Evolutionary conservation across 257 asterid genomes (phyloP).

Genomic region (Fraxinus americana): DNA sequence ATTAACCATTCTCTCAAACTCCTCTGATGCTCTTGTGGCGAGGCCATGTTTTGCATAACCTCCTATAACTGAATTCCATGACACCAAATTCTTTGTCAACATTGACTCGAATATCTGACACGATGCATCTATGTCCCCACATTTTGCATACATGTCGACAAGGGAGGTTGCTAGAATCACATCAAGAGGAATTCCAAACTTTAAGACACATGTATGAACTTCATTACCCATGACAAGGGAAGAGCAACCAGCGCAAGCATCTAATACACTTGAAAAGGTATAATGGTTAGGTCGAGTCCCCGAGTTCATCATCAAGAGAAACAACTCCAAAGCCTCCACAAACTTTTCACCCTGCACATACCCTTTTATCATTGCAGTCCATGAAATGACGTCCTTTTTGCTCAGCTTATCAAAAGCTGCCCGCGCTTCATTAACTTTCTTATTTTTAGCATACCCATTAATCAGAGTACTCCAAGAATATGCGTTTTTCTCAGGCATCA

Average conservation of each 20-base stretch:
- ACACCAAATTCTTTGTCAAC: conserved; percentile 52
- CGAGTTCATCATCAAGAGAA: conserved; percentile 51
- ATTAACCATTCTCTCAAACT: conserved; percentile 53
- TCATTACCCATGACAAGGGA: conserved; percentile 66
- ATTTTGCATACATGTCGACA: conserved; percentile 77
- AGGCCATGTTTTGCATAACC: conserved; percentile 74
- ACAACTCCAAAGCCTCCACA: conserved; percentile 53
- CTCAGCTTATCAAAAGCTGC: conserved; percentile 36
- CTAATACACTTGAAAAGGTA: conserved; percentile 60
- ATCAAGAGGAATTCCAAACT: conserved; percentile 58
- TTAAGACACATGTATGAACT: conserved; percentile 53
- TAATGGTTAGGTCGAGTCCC: conserved; percentile 65
- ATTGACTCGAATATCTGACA: conserved; percentile 47
- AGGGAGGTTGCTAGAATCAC: conserved; percentile 63
- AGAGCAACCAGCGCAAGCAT: conserved; percentile 73
- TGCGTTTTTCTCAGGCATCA: conserved; percentile 57
- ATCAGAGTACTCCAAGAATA: conserved; percentile 74
- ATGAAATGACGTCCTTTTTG: conserved; percentile 67
- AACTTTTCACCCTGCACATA: conserved; percentile 49
- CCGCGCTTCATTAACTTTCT: conserved; percentile 52
- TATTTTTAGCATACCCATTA: conserved; percentile 63
- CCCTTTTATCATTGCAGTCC: conserved; percentile 84
- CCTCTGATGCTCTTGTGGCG: conserved; percentile 54
- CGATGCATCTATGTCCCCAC: conserved; percentile 65
- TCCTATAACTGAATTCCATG: conserved; percentile 80